phyloP scores from a whole-genome alignment of 2,329 filamentous ascomycete genomes.

The Botrytis fabae region DNA sequence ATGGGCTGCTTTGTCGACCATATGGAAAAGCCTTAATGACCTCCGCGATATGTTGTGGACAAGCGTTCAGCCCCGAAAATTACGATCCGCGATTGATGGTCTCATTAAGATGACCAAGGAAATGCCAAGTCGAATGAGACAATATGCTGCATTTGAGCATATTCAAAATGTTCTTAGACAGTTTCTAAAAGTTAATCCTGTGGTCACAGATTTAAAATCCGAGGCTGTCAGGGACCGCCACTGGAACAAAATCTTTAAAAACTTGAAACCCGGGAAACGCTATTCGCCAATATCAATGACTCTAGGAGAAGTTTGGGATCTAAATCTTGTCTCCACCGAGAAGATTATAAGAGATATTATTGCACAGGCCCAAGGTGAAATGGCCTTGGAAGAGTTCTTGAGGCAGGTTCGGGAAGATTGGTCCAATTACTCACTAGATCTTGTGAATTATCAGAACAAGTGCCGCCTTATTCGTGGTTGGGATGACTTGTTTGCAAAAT shows the following conservation, averaged over 20 bases:
- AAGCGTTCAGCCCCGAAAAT: constrained; percentile 90
- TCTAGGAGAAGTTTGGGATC: constrained; percentile 97
- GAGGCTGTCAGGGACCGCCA: constrained; percentile 95
- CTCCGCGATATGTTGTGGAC: constrained; percentile 92
- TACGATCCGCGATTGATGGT: constrained; percentile 83
- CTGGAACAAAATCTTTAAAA: constrained; percentile 98
- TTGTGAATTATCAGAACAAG: constrained; percentile 97
- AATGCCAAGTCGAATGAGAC: constrained; percentile 98
- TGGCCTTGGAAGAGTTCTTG: constrained; percentile 96
- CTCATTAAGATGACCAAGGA: constrained; percentile 98
- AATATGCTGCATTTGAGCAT: constrained; percentile 99
- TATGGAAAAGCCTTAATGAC: constrained; percentile 95
- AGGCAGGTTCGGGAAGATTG: constrained; percentile 95
- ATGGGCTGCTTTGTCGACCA: constrained; percentile 91
- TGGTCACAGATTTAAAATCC: constrained; percentile 89
- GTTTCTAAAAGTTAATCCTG: constrained; percentile 84
- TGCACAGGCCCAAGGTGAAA: constrained; percentile 92
- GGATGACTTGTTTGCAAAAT: constrained; percentile 98
- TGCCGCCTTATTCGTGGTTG: constrained; percentile 95
- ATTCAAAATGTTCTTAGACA: constrained; percentile 89
- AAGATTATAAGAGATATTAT: constrained; percentile 89
- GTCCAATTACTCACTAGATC: constrained; percentile 91
- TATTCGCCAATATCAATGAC: constrained; percentile 95
- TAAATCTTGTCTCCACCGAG: constrained; percentile 87
- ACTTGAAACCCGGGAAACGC: constrained; percentile 85